Evolutionary conservation across 176 grass and related monocot genomes (phyloP).

Genomic region (Bonia amplexicaulis): DNA sequence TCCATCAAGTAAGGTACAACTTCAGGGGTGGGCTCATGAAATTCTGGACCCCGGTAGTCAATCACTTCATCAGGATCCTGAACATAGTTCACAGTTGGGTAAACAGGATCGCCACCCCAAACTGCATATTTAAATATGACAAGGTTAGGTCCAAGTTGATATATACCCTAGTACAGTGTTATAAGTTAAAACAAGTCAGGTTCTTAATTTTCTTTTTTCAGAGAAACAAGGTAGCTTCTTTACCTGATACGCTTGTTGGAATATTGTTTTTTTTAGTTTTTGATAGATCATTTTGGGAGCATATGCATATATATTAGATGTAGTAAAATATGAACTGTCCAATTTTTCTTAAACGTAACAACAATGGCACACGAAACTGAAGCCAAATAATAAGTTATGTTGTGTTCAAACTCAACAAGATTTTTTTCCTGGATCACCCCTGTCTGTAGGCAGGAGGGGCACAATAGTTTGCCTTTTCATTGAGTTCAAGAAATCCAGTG

Average conservation of each 20-base stretch:
- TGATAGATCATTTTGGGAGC: not conserved
- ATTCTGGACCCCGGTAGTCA: conserved; percentile 79
- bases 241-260: not conserved
- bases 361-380: not conserved
- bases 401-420: not conserved
- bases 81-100: conserved; percentile 93
- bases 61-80: conserved; percentile 76
- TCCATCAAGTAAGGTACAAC: conserved; percentile 79
- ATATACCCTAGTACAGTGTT: not conserved
- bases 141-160: conserved; percentile 12
- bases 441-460: not conserved
- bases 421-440: not conserved
- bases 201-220: not conserved
- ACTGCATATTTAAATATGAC: conserved; percentile 50
- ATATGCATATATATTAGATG: not conserved
- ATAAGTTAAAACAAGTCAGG: not conserved
- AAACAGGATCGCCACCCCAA: conserved; percentile 98
- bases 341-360: not conserved
- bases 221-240: not conserved
- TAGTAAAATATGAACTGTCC: not conserved
- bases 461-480: not conserved
- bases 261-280: not conserved
- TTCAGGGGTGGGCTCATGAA: conserved; percentile 84
- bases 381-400: not conserved
- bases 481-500: conserved; percentile 11